Conservation (phyloP, 2,329 filamentous ascomycete genomes). For the Xylariales sp. region DNA sequence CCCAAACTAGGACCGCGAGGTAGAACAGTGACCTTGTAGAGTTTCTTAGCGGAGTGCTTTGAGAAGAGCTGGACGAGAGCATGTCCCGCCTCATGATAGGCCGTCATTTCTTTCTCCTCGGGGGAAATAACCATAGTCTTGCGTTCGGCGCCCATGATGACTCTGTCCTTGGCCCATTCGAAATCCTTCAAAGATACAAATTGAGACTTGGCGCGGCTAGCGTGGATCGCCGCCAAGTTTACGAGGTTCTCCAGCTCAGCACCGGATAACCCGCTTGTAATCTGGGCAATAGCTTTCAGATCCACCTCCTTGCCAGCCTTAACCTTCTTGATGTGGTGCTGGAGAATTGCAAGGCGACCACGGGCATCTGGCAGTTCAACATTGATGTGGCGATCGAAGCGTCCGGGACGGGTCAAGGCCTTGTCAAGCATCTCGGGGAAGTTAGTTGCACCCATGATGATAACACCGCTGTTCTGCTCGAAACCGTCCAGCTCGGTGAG, state of each 20-base stretch:
- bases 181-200: conserved; percentile 76
- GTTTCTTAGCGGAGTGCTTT: conserved; percentile 62
- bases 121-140: conserved; percentile 85
- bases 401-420: conserved; percentile 86
- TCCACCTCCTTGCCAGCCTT: conserved; percentile 78
- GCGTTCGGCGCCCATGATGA: conserved; percentile 93
- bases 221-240: conserved; percentile 91
- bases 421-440: conserved; percentile 93
- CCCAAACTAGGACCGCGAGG: conserved; percentile 83
- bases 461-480: conserved; percentile 88
- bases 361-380: conserved; percentile 90
- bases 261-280: conserved; percentile 88
- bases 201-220: conserved; percentile 78
- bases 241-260: conserved; percentile 95
- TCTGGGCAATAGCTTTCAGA: conserved; percentile 75
- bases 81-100: conserved; percentile 94
- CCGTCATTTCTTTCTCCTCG: conserved; percentile 94
- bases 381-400: conserved; percentile 89
- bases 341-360: conserved; percentile 86
- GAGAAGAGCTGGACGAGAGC: conserved; percentile 85
- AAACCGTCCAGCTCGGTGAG: conserved; percentile 97
- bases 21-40: conserved; percentile 98
- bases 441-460: conserved; percentile 95
- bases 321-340: conserved; percentile 91
- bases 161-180: conserved; percentile 97